These are phyloP conservation scores for Boletus sp. DNA, from an alignment of 768 basidiomycete genomes.

Conservation along the genomic window DNA sequence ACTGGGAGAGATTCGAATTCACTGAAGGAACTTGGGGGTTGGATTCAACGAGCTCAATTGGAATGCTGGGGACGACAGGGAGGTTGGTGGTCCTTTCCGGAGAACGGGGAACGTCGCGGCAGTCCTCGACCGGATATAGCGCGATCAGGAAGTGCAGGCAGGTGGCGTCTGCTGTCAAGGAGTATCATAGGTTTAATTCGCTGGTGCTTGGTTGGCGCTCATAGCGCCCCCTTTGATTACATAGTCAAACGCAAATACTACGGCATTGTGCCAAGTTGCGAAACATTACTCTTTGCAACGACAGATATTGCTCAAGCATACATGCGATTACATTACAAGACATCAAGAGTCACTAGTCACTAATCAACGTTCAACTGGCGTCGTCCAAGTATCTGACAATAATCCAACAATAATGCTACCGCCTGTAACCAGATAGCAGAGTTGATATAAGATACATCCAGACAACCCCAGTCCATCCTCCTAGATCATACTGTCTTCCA, in stretches of 20 bases:
- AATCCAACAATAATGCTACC: neutral
- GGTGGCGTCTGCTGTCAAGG: neutral
- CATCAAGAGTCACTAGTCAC: neutral
- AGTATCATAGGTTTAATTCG: neutral
- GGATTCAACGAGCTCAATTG: neutral
- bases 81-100: neutral
- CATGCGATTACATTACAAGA: neutral
- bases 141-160: neutral
- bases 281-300: neutral
- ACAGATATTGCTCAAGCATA: neutral
- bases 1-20: neutral
- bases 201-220: neutral
- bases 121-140: neutral
- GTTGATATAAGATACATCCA: constrained; percentile 17
- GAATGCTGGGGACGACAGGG: neutral
- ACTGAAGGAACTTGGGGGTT: neutral
- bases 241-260: too few species aligned
- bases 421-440: neutral
- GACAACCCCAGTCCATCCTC: constrained; percentile 12
- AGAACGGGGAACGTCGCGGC: neutral
- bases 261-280: neutral
- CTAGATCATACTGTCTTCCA: neutral
- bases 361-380: neutral
- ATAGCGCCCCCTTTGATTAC: neutral
- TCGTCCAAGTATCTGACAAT: neutral